Evolutionary conservation across 345 rosid species (phyloP).

Genomic region (Syzygium oleosum): DNA sequence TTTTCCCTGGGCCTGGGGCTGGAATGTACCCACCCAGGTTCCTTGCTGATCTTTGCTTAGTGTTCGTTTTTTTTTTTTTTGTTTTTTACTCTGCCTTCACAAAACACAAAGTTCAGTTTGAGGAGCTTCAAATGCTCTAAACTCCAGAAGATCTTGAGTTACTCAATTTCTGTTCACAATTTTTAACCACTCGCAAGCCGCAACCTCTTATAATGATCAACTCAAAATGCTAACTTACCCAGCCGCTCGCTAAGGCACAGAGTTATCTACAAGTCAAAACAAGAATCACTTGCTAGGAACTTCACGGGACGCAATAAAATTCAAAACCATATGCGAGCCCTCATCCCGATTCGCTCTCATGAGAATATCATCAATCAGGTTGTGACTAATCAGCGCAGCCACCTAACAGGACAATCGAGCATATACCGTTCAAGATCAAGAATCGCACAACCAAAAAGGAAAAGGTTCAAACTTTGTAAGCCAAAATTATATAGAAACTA

Average conservation of each 20-base stretch:
- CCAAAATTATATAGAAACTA: not conserved
- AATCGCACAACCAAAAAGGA: not conserved
- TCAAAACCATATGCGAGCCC: not conserved
- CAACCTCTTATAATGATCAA: not conserved
- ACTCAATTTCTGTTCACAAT: not conserved
- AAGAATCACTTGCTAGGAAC: not conserved
- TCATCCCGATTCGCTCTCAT: not conserved
- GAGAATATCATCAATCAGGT: not conserved
- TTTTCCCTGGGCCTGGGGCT: conserved; percentile 65
- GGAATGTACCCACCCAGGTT: conserved; percentile 75
- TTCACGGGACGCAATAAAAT: not conserved
- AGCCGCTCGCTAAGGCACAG: not conserved
- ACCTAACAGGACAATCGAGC: not conserved
- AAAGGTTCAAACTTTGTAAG: not conserved
- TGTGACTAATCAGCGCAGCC: not conserved
- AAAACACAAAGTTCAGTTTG: not conserved
- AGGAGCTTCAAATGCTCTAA: not conserved
- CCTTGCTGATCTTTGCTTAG: not conserved
- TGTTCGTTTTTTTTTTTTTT: not conserved
- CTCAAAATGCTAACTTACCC: not conserved
- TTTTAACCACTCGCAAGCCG: not conserved
- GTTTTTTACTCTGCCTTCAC: not conserved
- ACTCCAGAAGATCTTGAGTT: not conserved
- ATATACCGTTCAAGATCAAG: not conserved
- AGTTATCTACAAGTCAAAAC: not conserved